Percentiles rank a stretch among this genome's conserved stretches.
These are phyloP conservation scores for Rubia tinctorum DNA, from an alignment of 305 asterid species.

Conservation along the genomic window DNA sequence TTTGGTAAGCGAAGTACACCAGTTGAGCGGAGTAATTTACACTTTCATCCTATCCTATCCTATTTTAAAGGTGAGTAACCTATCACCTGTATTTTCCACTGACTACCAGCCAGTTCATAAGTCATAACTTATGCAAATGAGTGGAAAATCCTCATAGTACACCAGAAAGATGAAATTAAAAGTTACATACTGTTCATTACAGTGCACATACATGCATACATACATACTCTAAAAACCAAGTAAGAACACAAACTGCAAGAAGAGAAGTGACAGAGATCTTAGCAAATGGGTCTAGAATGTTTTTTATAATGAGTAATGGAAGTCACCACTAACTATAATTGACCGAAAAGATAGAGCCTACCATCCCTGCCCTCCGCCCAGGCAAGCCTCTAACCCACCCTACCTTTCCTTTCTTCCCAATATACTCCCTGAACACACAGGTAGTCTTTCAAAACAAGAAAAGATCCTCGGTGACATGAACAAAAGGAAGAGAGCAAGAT, in stretches of 20 bases:
- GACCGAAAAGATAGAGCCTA: neutral
- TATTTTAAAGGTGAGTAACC: neutral
- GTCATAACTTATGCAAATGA: neutral
- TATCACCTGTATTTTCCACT: neutral
- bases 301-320: neutral
- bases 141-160: neutral
- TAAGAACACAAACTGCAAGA: neutral
- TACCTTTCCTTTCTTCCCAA: neutral
- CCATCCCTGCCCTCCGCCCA: too few relatives aligned
- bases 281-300: neutral
- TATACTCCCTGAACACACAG: neutral
- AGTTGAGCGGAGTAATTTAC: neutral
- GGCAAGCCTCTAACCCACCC: too few relatives aligned
- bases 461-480: neutral
- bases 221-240: neutral
- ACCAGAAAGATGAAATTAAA: neutral
- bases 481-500: neutral
- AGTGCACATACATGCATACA: neutral
- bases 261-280: neutral
- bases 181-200: neutral
- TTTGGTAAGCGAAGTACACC: constrained; percentile 4
- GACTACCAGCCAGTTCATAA: neutral
- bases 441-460: neutral
- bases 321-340: neutral
- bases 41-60: neutral